Conservation (phyloP, 2,329 filamentous ascomycete genomes). For the Claviceps pazoutovae region DNA sequence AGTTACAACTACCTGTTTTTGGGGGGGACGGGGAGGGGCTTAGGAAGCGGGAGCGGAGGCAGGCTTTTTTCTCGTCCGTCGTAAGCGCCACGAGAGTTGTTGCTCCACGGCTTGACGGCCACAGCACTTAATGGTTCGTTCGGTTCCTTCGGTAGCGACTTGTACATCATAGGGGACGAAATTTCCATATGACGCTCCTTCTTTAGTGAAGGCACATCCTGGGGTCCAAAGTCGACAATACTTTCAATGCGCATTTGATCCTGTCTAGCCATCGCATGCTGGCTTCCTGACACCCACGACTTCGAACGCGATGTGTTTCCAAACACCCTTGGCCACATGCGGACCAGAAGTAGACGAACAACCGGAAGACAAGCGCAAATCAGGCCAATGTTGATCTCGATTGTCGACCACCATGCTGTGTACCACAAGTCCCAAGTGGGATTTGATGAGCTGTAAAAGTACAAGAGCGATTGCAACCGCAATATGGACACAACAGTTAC, state of each 20-base stretch:
- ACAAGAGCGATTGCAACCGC: constrained; percentile 4
- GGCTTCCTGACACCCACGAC: not conserved
- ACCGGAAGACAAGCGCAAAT: constrained; percentile 5
- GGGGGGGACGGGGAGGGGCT: not conserved
- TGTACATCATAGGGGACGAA: not conserved
- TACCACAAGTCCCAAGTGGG: constrained; percentile 5
- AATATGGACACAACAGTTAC: constrained; percentile 6
- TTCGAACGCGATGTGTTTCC: not conserved
- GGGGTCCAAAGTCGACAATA: not conserved
- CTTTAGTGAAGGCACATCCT: not conserved
- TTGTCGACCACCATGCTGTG: constrained; percentile 5
- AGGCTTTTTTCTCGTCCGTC: not conserved
- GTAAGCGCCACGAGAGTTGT: not conserved
- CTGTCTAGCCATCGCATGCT: not conserved
- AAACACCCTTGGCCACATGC: constrained; percentile 3
- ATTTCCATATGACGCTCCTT: not conserved
- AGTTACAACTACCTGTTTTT: no score
- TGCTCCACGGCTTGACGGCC: no score
- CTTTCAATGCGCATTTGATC: not conserved
- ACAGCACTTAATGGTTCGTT: not conserved
- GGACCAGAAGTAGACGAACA: not conserved
- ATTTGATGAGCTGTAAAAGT: constrained; percentile 4
- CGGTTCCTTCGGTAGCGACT: not conserved
- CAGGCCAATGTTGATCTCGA: constrained; percentile 7
- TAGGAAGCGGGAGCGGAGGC: not conserved